phyloP scores from a whole-genome alignment of 2,329 filamentous ascomycete genomes.

The Madurella mycetomatis region DNA sequence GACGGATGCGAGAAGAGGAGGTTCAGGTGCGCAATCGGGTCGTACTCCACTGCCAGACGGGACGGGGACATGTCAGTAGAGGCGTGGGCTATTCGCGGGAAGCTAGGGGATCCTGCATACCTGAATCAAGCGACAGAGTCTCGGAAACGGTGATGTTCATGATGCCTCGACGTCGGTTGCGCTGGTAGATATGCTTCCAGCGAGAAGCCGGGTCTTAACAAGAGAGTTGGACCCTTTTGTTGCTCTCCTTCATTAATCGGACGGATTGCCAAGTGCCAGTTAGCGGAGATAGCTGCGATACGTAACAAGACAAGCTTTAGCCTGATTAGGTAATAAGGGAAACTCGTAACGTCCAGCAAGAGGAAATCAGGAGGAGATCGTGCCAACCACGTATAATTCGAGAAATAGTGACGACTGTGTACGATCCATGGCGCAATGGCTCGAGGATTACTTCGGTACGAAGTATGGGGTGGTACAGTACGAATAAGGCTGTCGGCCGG shows the following conservation, averaged over 20 bases:
- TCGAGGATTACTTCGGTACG: too few relatives aligned
- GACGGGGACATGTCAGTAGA: constrained; percentile 14
- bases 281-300: too few relatives aligned
- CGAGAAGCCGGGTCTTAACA: neutral
- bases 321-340: too few relatives aligned
- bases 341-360: too few relatives aligned
- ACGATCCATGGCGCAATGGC: too few relatives aligned
- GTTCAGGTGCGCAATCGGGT: constrained; percentile 90
- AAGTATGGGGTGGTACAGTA: too few relatives aligned
- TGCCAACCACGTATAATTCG: too few relatives aligned
- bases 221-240: neutral
- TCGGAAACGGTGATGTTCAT: constrained; percentile 20
- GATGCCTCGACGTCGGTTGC: neutral
- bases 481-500: too few relatives aligned
- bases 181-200: neutral
- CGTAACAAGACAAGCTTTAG: too few relatives aligned
- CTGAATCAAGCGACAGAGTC: constrained; percentile 23
- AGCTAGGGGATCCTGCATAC: constrained; percentile 11
- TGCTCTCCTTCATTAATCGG: neutral
- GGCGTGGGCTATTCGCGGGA: neutral
- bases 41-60: constrained; percentile 62
- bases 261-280: too few relatives aligned
- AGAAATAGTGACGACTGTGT: too few relatives aligned
- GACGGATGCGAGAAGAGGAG: constrained; percentile 87
- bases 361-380: too few relatives aligned